Evolutionary conservation across 768 basidiomycete genomes (phyloP), one percentile per base, ranked within the genome.

Genomic region (Kwoniella botswanensis): DNA sequence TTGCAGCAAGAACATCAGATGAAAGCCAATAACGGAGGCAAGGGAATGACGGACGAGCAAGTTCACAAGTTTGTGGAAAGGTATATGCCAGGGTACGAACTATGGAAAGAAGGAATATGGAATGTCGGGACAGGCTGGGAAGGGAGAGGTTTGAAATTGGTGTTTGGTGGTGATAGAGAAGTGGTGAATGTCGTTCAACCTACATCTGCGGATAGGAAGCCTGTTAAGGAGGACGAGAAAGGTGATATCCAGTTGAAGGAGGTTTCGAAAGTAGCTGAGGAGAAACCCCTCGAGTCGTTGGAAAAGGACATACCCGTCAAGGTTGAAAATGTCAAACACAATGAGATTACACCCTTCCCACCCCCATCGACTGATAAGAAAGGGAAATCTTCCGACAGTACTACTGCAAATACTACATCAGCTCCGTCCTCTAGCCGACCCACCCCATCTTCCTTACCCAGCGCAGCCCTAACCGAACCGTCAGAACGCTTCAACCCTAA

Each of bases 51-150:
- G 0, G 94, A 96, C 77, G 89, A 87, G 7, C 84, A 96, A 86
- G 89, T 90, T 74, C 89, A 90, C 75, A 80, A 35, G 46, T 96
- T 96, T 80, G 89, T 95, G 10, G 92, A 94, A 83, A 89, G 95
- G 9, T 98, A 97, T 83, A 94, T 98, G 75, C 95, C 95, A 0
- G 93, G 93, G 1, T 98, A 97, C 79, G 89, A 96, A 70, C 91
- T 96, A 80, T 98, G 93, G 80, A 89, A 87, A 3, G 88, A 88
- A 22, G 88, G 90, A 12, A 84, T 91, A n/a, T 65, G 67, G 62
- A 68, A 63, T 10, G 68, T 52, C 13, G 65, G 58, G 0, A 68
- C 64, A 21, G 61, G 70, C 2, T 78, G 77, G 77, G 55, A 50
- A 46, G 74, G 77, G 15, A 71, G 58, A 46, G 74, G 74, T 0